Evolutionary conservation across 2,329 filamentous ascomycete genomes (phyloP).

Genomic region (Calonectria honghensis): DNA sequence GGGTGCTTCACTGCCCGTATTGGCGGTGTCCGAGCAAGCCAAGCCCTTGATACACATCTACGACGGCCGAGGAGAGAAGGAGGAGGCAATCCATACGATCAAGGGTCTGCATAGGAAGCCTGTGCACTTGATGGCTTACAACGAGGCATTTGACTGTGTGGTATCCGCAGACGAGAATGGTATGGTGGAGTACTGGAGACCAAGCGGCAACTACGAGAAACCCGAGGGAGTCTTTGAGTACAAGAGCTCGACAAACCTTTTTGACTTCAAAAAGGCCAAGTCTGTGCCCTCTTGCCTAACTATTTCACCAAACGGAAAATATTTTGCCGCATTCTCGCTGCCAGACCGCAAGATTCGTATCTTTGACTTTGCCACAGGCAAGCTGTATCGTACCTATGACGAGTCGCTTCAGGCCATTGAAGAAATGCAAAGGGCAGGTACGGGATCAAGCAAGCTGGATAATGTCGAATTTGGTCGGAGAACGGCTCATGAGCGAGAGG

Average conservation of each 20-base stretch:
- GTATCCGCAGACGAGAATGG: slow-evolving; percentile 91
- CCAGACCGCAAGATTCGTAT: slow-evolving; percentile 95
- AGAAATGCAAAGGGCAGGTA: slow-evolving; percentile 97
- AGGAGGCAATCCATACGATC: slow-evolving; percentile 84
- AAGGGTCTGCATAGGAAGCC: slow-evolving; percentile 87
- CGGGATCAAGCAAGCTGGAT: slow-evolving; percentile 86
- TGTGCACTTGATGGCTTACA: slow-evolving; percentile 91
- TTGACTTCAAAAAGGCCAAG: slow-evolving; percentile 98
- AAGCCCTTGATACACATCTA: slow-evolving; percentile 87
- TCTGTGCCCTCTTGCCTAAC: slow-evolving; percentile 87
- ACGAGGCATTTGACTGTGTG: slow-evolving; percentile 91
- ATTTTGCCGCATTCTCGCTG: slow-evolving; percentile 92
- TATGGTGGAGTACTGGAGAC: slow-evolving; percentile 98
- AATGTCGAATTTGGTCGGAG: slow-evolving; percentile 94
- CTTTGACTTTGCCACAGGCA: slow-evolving; percentile 93
- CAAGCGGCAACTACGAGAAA: slow-evolving; percentile 88
- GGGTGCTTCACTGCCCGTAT: slow-evolving; percentile 89
- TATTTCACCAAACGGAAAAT: slow-evolving; percentile 88
- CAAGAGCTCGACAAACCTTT: slow-evolving; percentile 95
- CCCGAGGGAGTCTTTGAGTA: slow-evolving; percentile 93
- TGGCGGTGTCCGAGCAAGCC: slow-evolving; percentile 87
- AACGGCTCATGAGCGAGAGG: slow-evolving; percentile 88
- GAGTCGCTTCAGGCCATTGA: slow-evolving; percentile 92
- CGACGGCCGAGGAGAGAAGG: slow-evolving; percentile 90
- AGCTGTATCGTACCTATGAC: slow-evolving; percentile 94